These are phyloP conservation scores for Blastosporella zonata DNA, from an alignment of 1,284 basidiomycete genomes.

Conservation along the genomic window DNA sequence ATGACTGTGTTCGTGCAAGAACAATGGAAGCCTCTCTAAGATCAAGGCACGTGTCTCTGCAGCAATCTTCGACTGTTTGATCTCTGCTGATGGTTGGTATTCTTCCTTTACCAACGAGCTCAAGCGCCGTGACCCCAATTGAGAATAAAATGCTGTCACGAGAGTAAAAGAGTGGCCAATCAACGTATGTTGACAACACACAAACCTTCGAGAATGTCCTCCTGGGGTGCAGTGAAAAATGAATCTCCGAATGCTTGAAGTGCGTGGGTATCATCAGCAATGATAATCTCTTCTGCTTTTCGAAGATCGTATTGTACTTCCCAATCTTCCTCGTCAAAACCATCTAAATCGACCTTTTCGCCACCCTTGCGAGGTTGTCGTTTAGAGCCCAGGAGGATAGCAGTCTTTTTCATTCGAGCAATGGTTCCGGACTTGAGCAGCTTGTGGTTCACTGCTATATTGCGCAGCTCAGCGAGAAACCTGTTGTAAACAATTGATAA, in stretches of 20 bases:
- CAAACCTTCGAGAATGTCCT: constrained; percentile 79
- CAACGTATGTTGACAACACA: not conserved
- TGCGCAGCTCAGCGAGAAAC: constrained; percentile 80
- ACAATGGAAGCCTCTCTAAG: constrained; percentile 87
- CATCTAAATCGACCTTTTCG: constrained; percentile 38
- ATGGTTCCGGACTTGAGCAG: constrained; percentile 57
- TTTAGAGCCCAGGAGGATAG: constrained; percentile 74
- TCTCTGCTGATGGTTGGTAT: constrained; percentile 59
- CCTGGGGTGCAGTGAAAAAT: constrained; percentile 85
- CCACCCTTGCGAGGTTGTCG: constrained; percentile 46
- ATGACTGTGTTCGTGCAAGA: constrained; percentile 87
- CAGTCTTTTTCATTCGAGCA: constrained; percentile 62
- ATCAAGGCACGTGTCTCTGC: constrained; percentile 59
- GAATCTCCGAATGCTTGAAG: constrained; percentile 76
- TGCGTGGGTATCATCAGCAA: constrained; percentile 79
- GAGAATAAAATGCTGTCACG: constrained; percentile 57
- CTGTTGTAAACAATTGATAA: constrained; percentile 34
- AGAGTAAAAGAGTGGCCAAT: not conserved
- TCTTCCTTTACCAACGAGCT: constrained; percentile 75
- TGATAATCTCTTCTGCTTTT: constrained; percentile 60
- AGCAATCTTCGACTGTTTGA: constrained; percentile 46
- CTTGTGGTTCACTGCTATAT: constrained; percentile 76
- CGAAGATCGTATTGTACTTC: constrained; percentile 65
- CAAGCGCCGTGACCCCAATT: constrained; percentile 68
- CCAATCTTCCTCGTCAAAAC: constrained; percentile 66